Conservation (phyloP, 1,139 yeast genomes). For the Hyphopichia pseudoburtonii region DNA sequence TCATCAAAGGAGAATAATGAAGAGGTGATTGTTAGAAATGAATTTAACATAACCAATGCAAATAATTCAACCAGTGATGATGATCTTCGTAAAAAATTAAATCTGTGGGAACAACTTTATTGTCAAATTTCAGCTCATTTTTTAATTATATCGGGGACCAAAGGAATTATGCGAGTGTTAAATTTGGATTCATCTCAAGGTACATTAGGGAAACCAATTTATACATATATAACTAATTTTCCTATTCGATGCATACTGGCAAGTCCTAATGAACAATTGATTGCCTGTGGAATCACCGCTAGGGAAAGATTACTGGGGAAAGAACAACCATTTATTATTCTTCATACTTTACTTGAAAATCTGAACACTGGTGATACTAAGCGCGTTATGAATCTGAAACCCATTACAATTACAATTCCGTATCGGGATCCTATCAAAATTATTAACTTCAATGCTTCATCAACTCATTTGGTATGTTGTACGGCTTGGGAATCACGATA, state of each 20-base stretch:
- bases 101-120: conserved; percentile 63
- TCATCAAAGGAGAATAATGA: conserved; percentile 20
- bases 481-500: conserved; percentile 82
- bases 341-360: conserved; percentile 47
- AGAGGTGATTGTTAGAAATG: conserved; percentile 33
- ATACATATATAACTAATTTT: conserved; percentile 67
- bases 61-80: conserved; percentile 12
- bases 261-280: conserved; percentile 59
- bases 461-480: conserved; percentile 73
- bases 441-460: conserved; percentile 68
- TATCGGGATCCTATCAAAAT: conserved; percentile 82
- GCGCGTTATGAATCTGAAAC: conserved; percentile 34
- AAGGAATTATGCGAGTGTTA: conserved; percentile 66
- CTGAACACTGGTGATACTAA: conserved; percentile 9
- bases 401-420: conserved; percentile 77
- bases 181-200: conserved; percentile 43
- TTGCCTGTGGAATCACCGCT: conserved; percentile 84
- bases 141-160: conserved; percentile 70
- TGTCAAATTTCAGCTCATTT: conserved; percentile 64
- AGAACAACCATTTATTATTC: conserved; percentile 77
- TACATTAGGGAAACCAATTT: conserved; percentile 59
- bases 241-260: conserved; percentile 79
- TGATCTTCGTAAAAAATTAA: conserved; percentile 29
- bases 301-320: conserved; percentile 66
- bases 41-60: conserved; percentile 21